Conservation (phyloP, 2,329 filamentous ascomycete species). For the Cadophora luteo-olivacea region DNA sequence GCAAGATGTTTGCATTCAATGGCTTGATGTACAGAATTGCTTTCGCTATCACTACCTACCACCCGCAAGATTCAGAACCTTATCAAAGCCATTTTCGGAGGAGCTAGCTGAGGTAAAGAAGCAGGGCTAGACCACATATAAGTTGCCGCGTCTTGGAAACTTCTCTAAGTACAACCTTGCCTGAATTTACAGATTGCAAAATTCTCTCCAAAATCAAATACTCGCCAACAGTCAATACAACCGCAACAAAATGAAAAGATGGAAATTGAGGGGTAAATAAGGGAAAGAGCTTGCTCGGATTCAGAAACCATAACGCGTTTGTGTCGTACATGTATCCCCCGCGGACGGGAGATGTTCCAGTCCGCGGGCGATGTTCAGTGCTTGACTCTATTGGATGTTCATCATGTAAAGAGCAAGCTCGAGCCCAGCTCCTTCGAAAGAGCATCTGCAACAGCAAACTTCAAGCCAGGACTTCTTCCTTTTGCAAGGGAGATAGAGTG, state of each 20-base stretch:
- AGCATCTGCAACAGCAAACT: conserved; percentile 55
- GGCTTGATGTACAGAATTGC: too few relatives aligned
- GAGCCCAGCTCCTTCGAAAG: conserved; percentile 74
- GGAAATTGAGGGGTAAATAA: conserved; percentile 13
- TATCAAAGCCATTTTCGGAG: too few relatives aligned
- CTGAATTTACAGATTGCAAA: background rate
- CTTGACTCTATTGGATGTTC: conserved; percentile 98
- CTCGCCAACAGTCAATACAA: background rate
- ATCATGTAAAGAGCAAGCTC: conserved; percentile 75
- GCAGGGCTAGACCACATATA: too few relatives aligned
- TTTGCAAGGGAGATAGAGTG: conserved; percentile 45
- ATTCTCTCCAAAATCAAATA: background rate
- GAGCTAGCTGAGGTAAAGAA: too few relatives aligned
- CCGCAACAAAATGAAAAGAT: background rate
- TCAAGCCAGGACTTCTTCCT: conserved; percentile 43
- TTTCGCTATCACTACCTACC: too few relatives aligned
- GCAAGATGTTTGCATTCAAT: too few relatives aligned
- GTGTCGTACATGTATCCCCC: background rate
- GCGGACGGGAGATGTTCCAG: background rate
- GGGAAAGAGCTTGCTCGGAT: conserved; percentile 4
- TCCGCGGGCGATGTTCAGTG: conserved; percentile 57
- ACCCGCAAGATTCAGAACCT: too few relatives aligned
- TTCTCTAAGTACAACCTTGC: background rate
- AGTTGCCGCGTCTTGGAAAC: too few relatives aligned
- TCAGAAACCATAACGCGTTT: background rate